These are phyloP conservation scores for Panicum virgatum DNA, from an alignment of 202 grass and related monocot species.

Conservation along the genomic window DNA sequence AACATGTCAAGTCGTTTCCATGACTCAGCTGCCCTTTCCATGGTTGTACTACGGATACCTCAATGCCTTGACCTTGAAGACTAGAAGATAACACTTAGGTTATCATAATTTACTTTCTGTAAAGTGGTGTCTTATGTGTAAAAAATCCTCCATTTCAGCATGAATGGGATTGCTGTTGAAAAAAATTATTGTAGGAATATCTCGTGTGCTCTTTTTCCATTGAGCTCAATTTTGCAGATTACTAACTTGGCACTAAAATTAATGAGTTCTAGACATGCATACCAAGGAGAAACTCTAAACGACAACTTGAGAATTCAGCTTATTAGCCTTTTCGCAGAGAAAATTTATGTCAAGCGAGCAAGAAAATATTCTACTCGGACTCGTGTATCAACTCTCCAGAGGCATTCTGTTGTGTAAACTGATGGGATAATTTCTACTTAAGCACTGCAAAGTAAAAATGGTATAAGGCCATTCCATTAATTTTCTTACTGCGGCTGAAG, in stretches of 20 bases:
- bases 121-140: conserved; percentile 18
- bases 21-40: conserved; percentile 14
- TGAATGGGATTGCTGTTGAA: conserved; percentile 14
- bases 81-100: conserved; percentile 30
- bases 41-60: conserved; percentile 5
- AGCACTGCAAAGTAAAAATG: background rate
- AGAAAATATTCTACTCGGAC: background rate
- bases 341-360: background rate
- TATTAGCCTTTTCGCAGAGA: background rate
- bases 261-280: background rate
- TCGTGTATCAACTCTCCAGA: background rate
- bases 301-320: background rate
- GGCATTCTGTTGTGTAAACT: background rate
- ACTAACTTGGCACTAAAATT: background rate
- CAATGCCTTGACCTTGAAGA: conserved; percentile 26
- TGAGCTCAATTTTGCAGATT: conserved; percentile 7
- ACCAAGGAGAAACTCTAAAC: background rate
- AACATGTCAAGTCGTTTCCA: background rate
- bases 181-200: conserved; percentile 25
- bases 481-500: conserved; percentile 12
- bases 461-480: conserved; percentile 8
- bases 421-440: background rate
- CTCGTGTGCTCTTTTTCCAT: background rate
- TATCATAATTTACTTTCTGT: conserved; percentile 27
- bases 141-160: conserved; percentile 39